These are phyloP conservation scores for Coprinellus micaceus DNA, from an alignment of 768 basidiomycete genomes.

Conservation along the genomic window DNA sequence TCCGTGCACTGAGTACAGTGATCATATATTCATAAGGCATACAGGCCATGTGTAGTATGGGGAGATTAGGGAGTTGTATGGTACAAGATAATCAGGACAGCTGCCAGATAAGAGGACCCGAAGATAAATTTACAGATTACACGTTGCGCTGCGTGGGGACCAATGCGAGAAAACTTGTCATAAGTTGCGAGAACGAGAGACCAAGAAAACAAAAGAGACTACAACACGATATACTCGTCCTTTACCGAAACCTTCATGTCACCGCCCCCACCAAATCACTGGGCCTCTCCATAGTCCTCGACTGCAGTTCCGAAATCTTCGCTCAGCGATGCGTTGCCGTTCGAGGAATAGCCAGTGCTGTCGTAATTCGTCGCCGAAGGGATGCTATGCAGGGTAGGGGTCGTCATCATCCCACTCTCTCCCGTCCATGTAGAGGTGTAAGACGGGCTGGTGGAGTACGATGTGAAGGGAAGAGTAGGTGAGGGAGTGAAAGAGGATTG, in stretches of 20 bases:
- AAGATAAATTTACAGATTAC: too few species aligned
- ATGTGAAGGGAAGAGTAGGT: slow-evolving; percentile 33
- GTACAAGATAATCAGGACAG: background rate
- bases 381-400: slow-evolving; percentile 35
- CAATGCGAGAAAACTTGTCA: too few species aligned
- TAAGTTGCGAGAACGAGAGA: too few species aligned
- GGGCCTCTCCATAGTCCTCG: slow-evolving; percentile 42
- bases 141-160: too few species aligned
- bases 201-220: too few species aligned
- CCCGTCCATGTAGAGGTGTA: slow-evolving; percentile 42
- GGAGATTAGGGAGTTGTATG: background rate
- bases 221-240: too few species aligned
- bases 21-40: too few species aligned
- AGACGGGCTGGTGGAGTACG: slow-evolving; percentile 33
- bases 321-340: slow-evolving; percentile 33
- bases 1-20: too few species aligned
- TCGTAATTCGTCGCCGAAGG: slow-evolving; percentile 24
- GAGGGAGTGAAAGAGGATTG: slow-evolving; percentile 32
- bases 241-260: too few species aligned
- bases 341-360: slow-evolving; percentile 30
- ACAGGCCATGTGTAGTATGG: too few species aligned
- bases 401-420: slow-evolving; percentile 27
- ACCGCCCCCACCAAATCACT: too few species aligned
- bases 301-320: slow-evolving; percentile 39
- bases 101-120: background rate